These are phyloP conservation scores for Penicillium freii DNA, from an alignment of 2,329 filamentous ascomycete species.

Conservation along the genomic window DNA sequence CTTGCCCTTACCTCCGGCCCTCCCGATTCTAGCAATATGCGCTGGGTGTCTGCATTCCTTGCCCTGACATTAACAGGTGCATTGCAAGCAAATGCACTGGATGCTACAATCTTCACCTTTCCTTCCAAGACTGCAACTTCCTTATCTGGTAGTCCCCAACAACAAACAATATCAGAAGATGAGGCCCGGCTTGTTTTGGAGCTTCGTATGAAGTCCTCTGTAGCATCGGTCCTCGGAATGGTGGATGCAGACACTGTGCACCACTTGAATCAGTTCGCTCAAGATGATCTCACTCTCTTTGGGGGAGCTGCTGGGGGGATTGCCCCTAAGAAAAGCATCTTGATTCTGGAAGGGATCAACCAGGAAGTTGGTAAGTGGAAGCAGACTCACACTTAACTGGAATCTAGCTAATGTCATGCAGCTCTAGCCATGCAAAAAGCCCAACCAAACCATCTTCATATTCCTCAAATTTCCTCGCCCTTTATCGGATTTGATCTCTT, in stretches of 20 bases:
- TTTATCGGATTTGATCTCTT: conserved; percentile 14
- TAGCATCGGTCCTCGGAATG: conserved; percentile 43
- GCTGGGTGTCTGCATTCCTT: conserved; percentile 27
- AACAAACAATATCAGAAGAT: conserved; percentile 26
- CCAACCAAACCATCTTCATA: conserved; percentile 13
- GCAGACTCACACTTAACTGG: neutral
- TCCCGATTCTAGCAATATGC: conserved; percentile 25
- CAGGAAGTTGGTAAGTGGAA: conserved; percentile 59
- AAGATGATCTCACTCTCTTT: conserved; percentile 54
- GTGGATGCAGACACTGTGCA: conserved; percentile 53
- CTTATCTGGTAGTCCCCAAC: neutral
- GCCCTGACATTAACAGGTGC: conserved; percentile 26
- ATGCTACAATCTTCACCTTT: conserved; percentile 37
- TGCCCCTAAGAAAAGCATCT: conserved; percentile 30
- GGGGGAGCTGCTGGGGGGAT: conserved; percentile 26
- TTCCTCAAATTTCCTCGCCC: conserved; percentile 17
- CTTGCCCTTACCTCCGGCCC: neutral
- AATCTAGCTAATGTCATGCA: conserved; percentile 12
- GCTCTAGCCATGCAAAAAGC: conserved; percentile 15
- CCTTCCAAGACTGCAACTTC: conserved; percentile 13
- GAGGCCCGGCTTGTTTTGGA: conserved; percentile 41
- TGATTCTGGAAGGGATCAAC: conserved; percentile 57
- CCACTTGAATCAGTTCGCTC: conserved; percentile 62
- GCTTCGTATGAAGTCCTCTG: conserved; percentile 51
- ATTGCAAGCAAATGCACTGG: conserved; percentile 29